phyloP scores from a whole-genome alignment of 352 stramenopile species.

The Bremia lactucae region DNA sequence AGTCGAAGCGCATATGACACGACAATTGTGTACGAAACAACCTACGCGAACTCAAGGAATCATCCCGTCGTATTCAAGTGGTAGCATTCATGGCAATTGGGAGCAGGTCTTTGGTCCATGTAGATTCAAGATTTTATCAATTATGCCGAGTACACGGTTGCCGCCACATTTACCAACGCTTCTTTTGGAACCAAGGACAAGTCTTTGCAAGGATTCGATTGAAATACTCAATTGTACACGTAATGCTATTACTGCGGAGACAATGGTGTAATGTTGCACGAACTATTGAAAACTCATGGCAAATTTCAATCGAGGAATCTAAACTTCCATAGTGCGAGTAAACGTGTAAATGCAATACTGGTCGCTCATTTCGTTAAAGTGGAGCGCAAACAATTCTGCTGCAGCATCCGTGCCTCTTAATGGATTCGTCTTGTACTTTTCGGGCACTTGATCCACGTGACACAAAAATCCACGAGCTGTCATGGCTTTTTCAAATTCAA shows the following conservation, averaged over 20 bases:
- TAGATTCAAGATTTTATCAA: conserved; percentile 40
- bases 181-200: conserved; percentile 10
- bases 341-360: conserved; percentile 85
- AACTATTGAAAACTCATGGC: no score
- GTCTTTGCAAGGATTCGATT: no score
- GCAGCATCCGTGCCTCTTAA: conserved; percentile 53
- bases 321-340: conserved; percentile 23
- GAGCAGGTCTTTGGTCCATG: conserved; percentile 64
- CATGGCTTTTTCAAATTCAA: conserved; percentile 77
- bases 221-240: no score
- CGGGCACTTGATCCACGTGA: conserved; percentile 51
- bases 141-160: conserved; percentile 44
- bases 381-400: conserved; percentile 67
- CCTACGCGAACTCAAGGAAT: conserved; percentile 38
- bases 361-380: conserved; percentile 88
- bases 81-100: conserved; percentile 65
- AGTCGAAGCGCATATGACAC: conserved; percentile 75
- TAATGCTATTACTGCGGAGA: no score
- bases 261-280: no score
- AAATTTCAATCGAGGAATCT: conserved; percentile 20
- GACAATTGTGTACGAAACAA: conserved; percentile 35
- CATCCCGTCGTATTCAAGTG: conserved; percentile 54
- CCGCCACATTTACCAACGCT: conserved; percentile 15
- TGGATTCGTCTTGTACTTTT: conserved; percentile 80
- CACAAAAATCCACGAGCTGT: conserved; percentile 54